Evolutionary conservation across 805 yeast species (phyloP).

Genomic region (Teunomyces tritomae): DNA sequence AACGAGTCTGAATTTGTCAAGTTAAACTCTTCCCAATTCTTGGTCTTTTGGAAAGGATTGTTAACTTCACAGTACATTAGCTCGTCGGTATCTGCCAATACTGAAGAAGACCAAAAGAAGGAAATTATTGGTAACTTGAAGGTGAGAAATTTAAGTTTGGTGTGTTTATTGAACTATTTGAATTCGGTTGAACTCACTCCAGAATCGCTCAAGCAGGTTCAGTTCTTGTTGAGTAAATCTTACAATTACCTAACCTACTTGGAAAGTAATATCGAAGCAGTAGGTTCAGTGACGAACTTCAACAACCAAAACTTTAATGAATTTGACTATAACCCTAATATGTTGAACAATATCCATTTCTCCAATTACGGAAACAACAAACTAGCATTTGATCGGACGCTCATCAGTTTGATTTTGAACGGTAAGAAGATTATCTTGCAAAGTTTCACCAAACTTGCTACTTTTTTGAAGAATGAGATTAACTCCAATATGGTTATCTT

Average conservation of each 20-base stretch:
- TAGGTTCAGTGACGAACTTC: constrained; percentile 35
- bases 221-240: constrained; percentile 39
- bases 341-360: constrained; percentile 28
- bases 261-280: constrained; percentile 33
- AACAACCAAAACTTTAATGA: constrained; percentile 26
- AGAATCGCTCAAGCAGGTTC: constrained; percentile 40
- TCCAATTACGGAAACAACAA: constrained; percentile 20
- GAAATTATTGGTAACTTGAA: constrained; percentile 36
- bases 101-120: constrained; percentile 16
- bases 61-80: constrained; percentile 41
- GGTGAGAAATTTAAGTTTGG: constrained; percentile 36
- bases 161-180: constrained; percentile 39
- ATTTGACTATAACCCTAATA: constrained; percentile 26
- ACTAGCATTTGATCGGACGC: constrained; percentile 23
- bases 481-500: constrained; percentile 42
- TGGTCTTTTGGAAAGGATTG: constrained; percentile 44
- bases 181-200: constrained; percentile 37
- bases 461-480: constrained; percentile 34
- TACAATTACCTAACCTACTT: constrained; percentile 39
- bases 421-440: constrained; percentile 37
- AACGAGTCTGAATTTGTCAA: constrained; percentile 41
- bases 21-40: constrained; percentile 42
- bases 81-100: constrained; percentile 15
- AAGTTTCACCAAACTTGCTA: constrained; percentile 32
- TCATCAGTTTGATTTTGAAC: constrained; percentile 34